These are phyloP conservation scores for Pyrenophora seminiperda DNA, from an alignment of 2,329 filamentous ascomycete species.

Conservation along the genomic window DNA sequence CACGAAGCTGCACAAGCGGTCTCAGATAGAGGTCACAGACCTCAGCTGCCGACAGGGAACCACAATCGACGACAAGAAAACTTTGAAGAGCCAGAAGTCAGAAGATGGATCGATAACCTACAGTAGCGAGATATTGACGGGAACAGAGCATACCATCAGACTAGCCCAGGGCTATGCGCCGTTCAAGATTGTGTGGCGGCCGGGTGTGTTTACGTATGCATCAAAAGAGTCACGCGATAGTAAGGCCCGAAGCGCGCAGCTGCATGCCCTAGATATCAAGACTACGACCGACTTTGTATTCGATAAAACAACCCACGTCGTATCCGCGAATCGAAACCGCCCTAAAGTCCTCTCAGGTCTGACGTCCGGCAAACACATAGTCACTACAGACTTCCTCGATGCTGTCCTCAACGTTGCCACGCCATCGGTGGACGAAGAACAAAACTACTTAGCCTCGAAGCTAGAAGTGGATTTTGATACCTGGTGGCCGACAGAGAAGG, in stretches of 20 bases:
- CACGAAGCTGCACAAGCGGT: constrained; percentile 67
- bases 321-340: constrained; percentile 88
- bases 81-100: constrained; percentile 65
- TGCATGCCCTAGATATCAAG: constrained; percentile 91
- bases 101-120: constrained; percentile 33
- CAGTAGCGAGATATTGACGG: constrained; percentile 31
- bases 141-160: constrained; percentile 65
- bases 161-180: constrained; percentile 72
- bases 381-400: constrained; percentile 74
- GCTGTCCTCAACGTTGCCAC: constrained; percentile 68
- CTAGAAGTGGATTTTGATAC: constrained; percentile 80
- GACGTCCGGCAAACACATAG: constrained; percentile 78
- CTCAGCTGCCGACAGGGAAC: constrained; percentile 82
- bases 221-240: constrained; percentile 67
- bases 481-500: constrained; percentile 75
- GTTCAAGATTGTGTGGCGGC: constrained; percentile 77
- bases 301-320: constrained; percentile 79
- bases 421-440: constrained; percentile 36
- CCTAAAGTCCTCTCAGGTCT: constrained; percentile 85
- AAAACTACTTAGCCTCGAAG: constrained; percentile 59
- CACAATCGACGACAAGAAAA: constrained; percentile 70
- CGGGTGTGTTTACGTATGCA: constrained; percentile 80
- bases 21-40: constrained; percentile 75
- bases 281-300: constrained; percentile 73
- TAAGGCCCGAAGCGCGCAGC: constrained; percentile 59